Conservation (phyloP, 2,329 filamentous ascomycete genomes). For the Scorias spongiosa region DNA sequence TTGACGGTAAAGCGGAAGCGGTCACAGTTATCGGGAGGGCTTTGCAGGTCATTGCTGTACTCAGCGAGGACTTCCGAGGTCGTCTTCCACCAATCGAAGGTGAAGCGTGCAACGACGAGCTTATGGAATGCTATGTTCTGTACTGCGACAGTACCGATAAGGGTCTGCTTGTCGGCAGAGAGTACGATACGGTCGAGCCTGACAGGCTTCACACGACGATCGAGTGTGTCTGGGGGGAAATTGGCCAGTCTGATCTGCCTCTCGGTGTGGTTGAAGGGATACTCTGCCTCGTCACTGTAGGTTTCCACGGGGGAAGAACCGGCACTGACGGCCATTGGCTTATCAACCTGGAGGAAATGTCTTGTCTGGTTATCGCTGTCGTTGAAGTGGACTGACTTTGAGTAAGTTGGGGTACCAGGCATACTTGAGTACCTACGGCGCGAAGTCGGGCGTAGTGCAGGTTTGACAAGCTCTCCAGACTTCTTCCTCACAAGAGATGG, state of each 20-base stretch:
- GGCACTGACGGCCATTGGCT: constrained; percentile 89
- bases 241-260: constrained; percentile 81
- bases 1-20: constrained; percentile 91
- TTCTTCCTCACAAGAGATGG: constrained; percentile 96
- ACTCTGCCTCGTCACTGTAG: constrained; percentile 77
- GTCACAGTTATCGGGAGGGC: constrained; percentile 53
- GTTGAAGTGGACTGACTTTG: constrained; percentile 97
- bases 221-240: constrained; percentile 55
- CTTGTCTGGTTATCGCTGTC: constrained; percentile 90
- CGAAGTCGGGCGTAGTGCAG: constrained; percentile 70
- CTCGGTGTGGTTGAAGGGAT: constrained; percentile 66
- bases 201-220: constrained; percentile 52
- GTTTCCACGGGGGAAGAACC: constrained; percentile 80
- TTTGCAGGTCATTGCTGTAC: constrained; percentile 63
- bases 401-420: constrained; percentile 90
- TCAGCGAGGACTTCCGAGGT: constrained; percentile 89
- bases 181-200: constrained; percentile 75
- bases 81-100: constrained; percentile 96
- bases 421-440: constrained; percentile 80
- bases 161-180: constrained; percentile 70
- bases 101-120: constrained; percentile 79
- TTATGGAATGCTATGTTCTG: constrained; percentile 86
- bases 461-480: constrained; percentile 89
- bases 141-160: constrained; percentile 72
- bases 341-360: constrained; percentile 87